Conservation (phyloP, 495 filamentous ascomycete genomes). For the Sordaria brevicollis region DNA sequence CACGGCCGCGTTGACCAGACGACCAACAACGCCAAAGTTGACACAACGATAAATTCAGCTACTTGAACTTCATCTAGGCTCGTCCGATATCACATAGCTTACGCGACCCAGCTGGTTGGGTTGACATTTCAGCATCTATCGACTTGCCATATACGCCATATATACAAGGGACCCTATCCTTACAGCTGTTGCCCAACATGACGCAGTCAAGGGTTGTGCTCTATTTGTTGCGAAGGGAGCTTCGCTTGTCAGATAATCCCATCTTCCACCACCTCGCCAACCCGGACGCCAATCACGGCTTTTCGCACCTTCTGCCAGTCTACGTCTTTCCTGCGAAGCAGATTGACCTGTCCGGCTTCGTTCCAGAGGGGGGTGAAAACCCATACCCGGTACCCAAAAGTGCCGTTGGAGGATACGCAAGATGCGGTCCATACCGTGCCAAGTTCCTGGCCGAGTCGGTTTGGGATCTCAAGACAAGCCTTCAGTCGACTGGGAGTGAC, state of each 20-base stretch:
- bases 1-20: not conserved
- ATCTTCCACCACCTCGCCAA: slow-evolving; percentile 45
- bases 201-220: slow-evolving; percentile 38
- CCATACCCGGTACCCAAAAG: slow-evolving; percentile 53
- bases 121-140: not conserved
- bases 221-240: slow-evolving; percentile 54
- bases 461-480: slow-evolving; percentile 52
- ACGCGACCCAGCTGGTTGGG: not conserved
- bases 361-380: slow-evolving; percentile 29
- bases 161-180: not conserved
- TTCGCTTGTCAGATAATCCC: slow-evolving; percentile 60
- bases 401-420: slow-evolving; percentile 48
- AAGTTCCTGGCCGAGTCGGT: slow-evolving; percentile 58
- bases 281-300: slow-evolving; percentile 29
- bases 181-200: slow-evolving; percentile 17
- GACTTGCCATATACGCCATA: not conserved
- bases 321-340: slow-evolving; percentile 55
- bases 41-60: not conserved
- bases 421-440: slow-evolving; percentile 56
- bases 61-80: not conserved
- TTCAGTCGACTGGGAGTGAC: slow-evolving; percentile 45
- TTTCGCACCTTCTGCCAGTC: slow-evolving; percentile 57
- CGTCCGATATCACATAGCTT: not conserved
- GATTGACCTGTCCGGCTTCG: slow-evolving; percentile 60
- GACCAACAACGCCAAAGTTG: not conserved